Base-by-base conservation (phyloP, 768 basidiomycete species). In the Sutorius australiensis region DNA sequence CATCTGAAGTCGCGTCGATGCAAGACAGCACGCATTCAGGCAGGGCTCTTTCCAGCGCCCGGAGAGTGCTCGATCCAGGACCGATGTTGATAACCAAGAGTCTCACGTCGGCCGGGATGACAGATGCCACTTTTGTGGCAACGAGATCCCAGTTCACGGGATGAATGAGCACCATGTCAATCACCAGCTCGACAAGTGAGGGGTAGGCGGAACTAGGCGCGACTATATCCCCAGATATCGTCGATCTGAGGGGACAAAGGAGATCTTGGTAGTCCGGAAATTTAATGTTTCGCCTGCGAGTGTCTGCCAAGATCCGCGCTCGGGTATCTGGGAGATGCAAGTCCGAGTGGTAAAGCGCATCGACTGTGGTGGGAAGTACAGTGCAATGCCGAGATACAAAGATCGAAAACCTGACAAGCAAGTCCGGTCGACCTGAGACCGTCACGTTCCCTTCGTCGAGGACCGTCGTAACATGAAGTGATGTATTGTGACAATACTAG, bases 361-460 rank as follows among this genome's bases (percentile, higher is more conserved):
- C 71, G 37, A 84, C 62, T 2, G 72, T 72, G 1, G 80, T 79
- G 43, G 74, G 65, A 53, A 76, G 77, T 0, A 77, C 65, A 2
- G 68, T 56, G 19, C 72, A 71, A 17, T 61, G 63, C 3, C 67
- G 57, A 19, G 74, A 70, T 38, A 80, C 57, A 7, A 60, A 68
- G 14, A 58, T 57, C 7, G 73, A 67, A 61, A 85, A 83, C 24
- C 62, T 61, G 7, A 67, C 61, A 30, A 86, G 67, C 42, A 75
- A 48, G 54, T 80, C 76, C 3, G 83, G 83, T 45, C 70, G 75
- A 21, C 83, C 85, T 3, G 84, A 86, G 45, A 84, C 67, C 11
- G 83, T 83, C 49, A 82, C 68, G 50, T 73, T 77, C 11, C 58
- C 66, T 48, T 74, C 70, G 53, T 77, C 76, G 45, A 80, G 69